These are phyloP conservation scores for Fusarium goolgardi DNA, from an alignment of 2,329 filamentous ascomycete species.

Conservation along the genomic window DNA sequence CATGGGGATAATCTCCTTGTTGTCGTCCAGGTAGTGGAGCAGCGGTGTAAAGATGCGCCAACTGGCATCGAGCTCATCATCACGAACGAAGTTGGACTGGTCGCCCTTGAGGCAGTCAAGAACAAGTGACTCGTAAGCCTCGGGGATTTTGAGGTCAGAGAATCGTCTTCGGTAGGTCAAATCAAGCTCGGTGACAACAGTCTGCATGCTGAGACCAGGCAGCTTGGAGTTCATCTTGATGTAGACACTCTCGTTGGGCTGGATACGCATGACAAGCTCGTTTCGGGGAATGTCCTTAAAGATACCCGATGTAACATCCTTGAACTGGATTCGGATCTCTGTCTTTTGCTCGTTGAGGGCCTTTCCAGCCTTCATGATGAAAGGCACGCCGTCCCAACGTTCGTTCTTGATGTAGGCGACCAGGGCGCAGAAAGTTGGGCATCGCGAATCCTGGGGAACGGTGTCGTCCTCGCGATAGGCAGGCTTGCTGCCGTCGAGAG, in stretches of 20 bases:
- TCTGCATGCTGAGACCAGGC: slow-evolving; percentile 98
- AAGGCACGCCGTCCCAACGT: slow-evolving; percentile 98
- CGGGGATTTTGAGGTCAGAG: slow-evolving; percentile 98
- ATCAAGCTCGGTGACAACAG: slow-evolving; percentile 97
- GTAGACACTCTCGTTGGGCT: slow-evolving; percentile 99
- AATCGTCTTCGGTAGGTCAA: slow-evolving; percentile 98
- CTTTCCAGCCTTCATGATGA: slow-evolving; percentile 99
- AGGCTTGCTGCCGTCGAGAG: slow-evolving; percentile 94
- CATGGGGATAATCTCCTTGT: slow-evolving; percentile 99
- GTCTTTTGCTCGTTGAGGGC: slow-evolving; percentile 99
- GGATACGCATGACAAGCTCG: slow-evolving; percentile 98
- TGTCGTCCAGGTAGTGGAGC: slow-evolving; percentile 97
- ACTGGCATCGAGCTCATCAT: slow-evolving; percentile 95
- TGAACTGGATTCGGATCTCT: slow-evolving; percentile 98
- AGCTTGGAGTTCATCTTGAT: slow-evolving; percentile 99
- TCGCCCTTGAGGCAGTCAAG: slow-evolving; percentile 98
- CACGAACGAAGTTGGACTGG: slow-evolving; percentile 98
- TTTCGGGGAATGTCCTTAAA: slow-evolving; percentile 99
- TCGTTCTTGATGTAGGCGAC: slow-evolving; percentile 99
- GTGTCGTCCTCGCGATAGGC: slow-evolving; percentile 99
- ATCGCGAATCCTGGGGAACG: slow-evolving; percentile 95
- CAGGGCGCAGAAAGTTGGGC: slow-evolving; percentile 97
- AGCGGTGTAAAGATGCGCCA: slow-evolving; percentile 99
- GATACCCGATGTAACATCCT: slow-evolving; percentile 98
- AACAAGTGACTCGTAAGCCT: slow-evolving; percentile 98